Base-by-base conservation (phyloP, 2,329 filamentous ascomycete genomes). In the Aureobasidium sp. region DNA sequence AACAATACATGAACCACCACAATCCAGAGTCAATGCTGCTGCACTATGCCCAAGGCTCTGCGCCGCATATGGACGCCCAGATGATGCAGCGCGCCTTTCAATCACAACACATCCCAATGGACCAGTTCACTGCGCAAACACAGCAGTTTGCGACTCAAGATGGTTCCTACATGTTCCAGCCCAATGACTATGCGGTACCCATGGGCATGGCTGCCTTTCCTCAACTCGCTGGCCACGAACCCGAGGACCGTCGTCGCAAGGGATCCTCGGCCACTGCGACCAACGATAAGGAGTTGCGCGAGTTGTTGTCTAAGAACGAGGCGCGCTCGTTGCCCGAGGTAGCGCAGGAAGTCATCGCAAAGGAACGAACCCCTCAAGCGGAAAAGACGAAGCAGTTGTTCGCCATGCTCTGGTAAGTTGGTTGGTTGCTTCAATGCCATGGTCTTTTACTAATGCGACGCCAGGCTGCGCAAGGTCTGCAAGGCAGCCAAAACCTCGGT, bases 321-420 rank as follows among this genome's bases (percentile, higher is more conserved):
- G 77, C 82, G 57, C 81, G 86, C 27, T 77, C 70, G 25, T 69
- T 91, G 22, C 79, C 81, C 59, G 86, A 90, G 7, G 83, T 91
- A 14, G 87, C 87, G 3, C 75, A 78, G 29, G 85, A 90, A 67
- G 78, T 90, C 22, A 85, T 89, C 59, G 84, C 84, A 39, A 89
- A 88, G 60, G 87, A 91, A 65, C 78, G 86, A 50, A 88, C 86
- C 0, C 85, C 87, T 11, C 86, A 88, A 66, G 88, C 87, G 1
- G 88, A 94, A 69, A 81, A 89, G 62, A 86, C 86, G 21, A 86
- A 89, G 57, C 88, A 93, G 66, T 80, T 93, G 7, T 93, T 93
- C 71, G 88, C 88, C 19, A 91, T 94, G 86, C 76, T 91, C 45
- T 94, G 88, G 88, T 90, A 77, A 63, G 81, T 70, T 7, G 8